A percentile compares a stretch with the other conserved stretches of the same genome.
Evolutionary conservation across 305 asterid species (phyloP).

Genomic region (Andrographis paniculata): DNA sequence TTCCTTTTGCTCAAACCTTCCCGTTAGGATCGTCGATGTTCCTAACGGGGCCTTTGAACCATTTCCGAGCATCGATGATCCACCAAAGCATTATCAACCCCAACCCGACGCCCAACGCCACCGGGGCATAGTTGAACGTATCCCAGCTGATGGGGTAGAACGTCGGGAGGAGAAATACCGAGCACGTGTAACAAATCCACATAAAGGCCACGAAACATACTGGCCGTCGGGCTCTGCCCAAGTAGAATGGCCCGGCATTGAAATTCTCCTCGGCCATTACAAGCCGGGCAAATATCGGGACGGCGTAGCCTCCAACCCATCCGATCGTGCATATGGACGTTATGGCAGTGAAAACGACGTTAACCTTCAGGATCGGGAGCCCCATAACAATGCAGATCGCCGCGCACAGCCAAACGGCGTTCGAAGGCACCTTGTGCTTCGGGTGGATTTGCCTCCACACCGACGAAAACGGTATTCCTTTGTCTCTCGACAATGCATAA

Average conservation of each 20-base stretch:
- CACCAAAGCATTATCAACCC: conserved; percentile 35
- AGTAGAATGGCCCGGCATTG: conserved; percentile 35
- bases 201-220: conserved; percentile 31
- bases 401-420: conserved; percentile 40
- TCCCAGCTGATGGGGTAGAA: conserved; percentile 30
- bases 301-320: conserved; percentile 38
- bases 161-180: conserved; percentile 35
- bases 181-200: conserved; percentile 40
- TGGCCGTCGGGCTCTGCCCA: conserved; percentile 32
- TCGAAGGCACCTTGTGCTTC: conserved; percentile 33
- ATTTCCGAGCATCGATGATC: conserved; percentile 35
- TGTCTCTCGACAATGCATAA: conserved; percentile 36
- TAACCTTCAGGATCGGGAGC: conserved; percentile 33
- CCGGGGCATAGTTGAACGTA: conserved; percentile 36
- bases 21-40: conserved; percentile 27
- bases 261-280: conserved; percentile 28
- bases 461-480: conserved; percentile 35
- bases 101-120: conserved; percentile 22
- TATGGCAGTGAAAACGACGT: conserved; percentile 35
- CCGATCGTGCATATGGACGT: conserved; percentile 40
- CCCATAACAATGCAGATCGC: conserved; percentile 30
- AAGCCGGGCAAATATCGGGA: conserved; percentile 36
- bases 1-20: conserved; percentile 17
- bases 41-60: conserved; percentile 47
- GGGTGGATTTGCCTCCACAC: conserved; percentile 32